Evolutionary conservation across 1,284 basidiomycete genomes (phyloP).

Genomic region (Amylostereum areolatum): DNA sequence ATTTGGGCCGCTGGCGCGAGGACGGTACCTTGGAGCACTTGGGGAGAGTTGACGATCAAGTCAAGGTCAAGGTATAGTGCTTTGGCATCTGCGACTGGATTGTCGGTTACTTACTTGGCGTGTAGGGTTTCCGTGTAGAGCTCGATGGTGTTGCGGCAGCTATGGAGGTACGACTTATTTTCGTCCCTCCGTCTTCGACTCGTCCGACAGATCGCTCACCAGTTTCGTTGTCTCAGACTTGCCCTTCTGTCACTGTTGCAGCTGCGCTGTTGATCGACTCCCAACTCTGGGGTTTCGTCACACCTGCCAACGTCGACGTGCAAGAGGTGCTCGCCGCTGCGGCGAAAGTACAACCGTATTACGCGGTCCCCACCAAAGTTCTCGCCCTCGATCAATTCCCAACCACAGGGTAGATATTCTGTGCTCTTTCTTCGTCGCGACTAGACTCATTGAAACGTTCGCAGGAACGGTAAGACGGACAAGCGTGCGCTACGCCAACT

Average conservation of each 20-base stretch:
- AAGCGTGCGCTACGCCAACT: conserved; percentile 41
- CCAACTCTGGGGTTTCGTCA: conserved; percentile 51
- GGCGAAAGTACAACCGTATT: conserved; percentile 49
- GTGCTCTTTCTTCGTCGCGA: background rate
- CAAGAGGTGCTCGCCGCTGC: conserved; percentile 37
- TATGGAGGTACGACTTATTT: conserved; percentile 38
- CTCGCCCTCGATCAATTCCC: conserved; percentile 40
- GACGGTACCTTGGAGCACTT: conserved; percentile 50
- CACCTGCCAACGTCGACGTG: conserved; percentile 32
- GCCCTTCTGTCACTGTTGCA: conserved; percentile 38
- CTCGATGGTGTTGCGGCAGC: conserved; percentile 55
- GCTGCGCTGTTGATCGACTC: conserved; percentile 44
- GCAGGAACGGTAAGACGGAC: conserved; percentile 47
- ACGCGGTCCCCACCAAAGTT: conserved; percentile 47
- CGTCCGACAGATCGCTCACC: conserved; percentile 1
- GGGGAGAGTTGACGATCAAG: conserved; percentile 50
- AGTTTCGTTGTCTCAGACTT: conserved; percentile 27
- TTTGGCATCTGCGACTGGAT: background rate
- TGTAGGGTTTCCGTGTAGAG: conserved; percentile 54
- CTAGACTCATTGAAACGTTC: background rate
- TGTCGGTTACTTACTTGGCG: conserved; percentile 1
- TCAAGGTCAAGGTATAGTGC: conserved; percentile 48
- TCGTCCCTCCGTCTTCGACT: background rate
- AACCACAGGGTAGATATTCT: conserved; percentile 36
- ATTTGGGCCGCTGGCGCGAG: conserved; percentile 47